These are phyloP conservation scores for Crithidia sp. DNA, from an alignment of 208 protist species.

Conservation along the genomic window DNA sequence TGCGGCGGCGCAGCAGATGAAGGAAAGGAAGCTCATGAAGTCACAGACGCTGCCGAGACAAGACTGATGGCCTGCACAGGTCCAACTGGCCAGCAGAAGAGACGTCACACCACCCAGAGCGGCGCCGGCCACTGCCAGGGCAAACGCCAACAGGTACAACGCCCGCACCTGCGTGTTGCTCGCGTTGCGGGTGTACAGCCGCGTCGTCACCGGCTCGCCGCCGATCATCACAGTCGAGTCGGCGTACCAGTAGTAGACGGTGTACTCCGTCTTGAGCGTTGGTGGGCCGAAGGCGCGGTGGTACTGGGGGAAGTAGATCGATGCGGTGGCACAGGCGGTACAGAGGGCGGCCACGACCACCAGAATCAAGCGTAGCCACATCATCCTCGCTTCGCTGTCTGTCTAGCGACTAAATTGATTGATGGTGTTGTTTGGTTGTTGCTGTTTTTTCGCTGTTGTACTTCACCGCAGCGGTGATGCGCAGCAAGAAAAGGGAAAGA, in stretches of 20 bases:
- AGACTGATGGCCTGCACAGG: background rate
- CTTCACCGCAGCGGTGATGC: too few species aligned
- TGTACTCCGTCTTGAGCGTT: background rate
- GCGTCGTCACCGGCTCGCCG: background rate
- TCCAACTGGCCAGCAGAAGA: background rate
- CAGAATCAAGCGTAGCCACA: background rate
- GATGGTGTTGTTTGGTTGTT: too few species aligned
- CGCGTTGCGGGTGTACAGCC: background rate
- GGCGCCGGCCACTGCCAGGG: background rate
- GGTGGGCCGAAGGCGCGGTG: background rate
- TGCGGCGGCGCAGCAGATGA: slow-evolving; percentile 5
- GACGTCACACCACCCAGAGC: background rate
- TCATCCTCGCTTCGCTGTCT: background rate
- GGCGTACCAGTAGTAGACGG: slow-evolving; percentile 7
- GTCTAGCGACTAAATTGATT: too few species aligned
- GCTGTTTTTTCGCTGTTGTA: too few species aligned
- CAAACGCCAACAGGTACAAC: background rate
- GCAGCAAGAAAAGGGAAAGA: too few species aligned
- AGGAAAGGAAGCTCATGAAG: background rate
- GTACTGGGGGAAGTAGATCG: background rate
- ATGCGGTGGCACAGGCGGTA: background rate
- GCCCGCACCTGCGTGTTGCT: background rate
- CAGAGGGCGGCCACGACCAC: background rate
- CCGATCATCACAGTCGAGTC: slow-evolving; percentile 2
- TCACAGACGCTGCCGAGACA: background rate